Conservation (phyloP, 495 filamentous ascomycete species). For the Delitschia confertaspora region DNA sequence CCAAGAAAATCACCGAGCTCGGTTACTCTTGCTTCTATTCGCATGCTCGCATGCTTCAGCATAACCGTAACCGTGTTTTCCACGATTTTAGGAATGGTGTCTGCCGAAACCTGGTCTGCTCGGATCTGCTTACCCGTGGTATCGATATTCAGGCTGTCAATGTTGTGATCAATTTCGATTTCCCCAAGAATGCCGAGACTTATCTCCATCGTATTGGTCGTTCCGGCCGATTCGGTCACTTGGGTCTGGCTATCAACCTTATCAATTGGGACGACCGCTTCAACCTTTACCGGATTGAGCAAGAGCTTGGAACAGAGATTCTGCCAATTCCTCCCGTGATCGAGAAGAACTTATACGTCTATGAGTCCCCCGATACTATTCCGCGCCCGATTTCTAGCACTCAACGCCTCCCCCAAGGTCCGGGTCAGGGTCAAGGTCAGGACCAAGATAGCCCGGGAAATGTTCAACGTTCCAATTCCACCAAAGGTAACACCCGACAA, state of each 20-base stretch:
- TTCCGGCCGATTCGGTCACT: slow-evolving; percentile 92
- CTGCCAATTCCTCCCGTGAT: slow-evolving; percentile 88
- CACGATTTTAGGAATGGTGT: slow-evolving; percentile 98
- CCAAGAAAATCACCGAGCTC: slow-evolving; percentile 98
- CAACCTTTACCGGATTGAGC: slow-evolving; percentile 98
- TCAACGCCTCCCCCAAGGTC: slow-evolving; percentile 11
- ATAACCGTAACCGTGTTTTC: slow-evolving; percentile 94
- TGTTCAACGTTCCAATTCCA: slow-evolving; percentile 3
- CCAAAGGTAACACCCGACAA: slow-evolving; percentile 11
- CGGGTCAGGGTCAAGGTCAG: background rate
- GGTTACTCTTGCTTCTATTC: slow-evolving; percentile 99
- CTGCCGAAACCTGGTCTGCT: slow-evolving; percentile 96
- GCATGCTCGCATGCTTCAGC: slow-evolving; percentile 96
- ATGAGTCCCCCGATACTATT: slow-evolving; percentile 90
- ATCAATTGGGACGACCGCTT: slow-evolving; percentile 99
- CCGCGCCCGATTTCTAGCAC: slow-evolving; percentile 61
- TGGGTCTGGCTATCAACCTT: slow-evolving; percentile 95
- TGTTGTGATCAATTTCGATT: slow-evolving; percentile 99
- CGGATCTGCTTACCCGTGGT: slow-evolving; percentile 92
- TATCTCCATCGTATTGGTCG: slow-evolving; percentile 98
- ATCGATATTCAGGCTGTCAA: slow-evolving; percentile 99
- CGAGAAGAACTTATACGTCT: slow-evolving; percentile 97
- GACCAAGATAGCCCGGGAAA: background rate
- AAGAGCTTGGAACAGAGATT: slow-evolving; percentile 94
- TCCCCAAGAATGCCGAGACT: slow-evolving; percentile 98